A percentile compares a stretch with the other conserved stretches of the same genome.
Evolutionary conservation across 2,329 filamentous ascomycete genomes (phyloP).

Genomic region (Phyllosticta paracitricarpa): DNA sequence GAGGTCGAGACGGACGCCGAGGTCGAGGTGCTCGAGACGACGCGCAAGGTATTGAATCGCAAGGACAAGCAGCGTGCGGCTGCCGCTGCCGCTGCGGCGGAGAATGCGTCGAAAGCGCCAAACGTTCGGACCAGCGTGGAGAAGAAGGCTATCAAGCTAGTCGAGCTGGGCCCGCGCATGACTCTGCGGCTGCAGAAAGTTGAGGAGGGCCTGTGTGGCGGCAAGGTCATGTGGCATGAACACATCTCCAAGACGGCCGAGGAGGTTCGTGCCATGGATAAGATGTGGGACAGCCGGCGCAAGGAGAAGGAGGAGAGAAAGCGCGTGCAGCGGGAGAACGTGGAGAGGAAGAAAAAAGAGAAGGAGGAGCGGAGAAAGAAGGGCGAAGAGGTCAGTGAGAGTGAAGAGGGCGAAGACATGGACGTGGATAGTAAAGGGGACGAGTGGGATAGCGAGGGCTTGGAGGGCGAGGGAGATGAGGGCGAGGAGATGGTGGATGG

Average conservation of each 20-base stretch:
- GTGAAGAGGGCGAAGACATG: constrained; percentile 33
- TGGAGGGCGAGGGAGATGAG: constrained; percentile 36
- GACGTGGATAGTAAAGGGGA: constrained; percentile 35
- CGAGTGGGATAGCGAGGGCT: constrained; percentile 40
- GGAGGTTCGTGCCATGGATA: constrained; percentile 70
- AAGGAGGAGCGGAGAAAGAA: constrained; percentile 40
- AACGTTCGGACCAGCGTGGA: constrained; percentile 49
- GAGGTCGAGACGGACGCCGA: constrained; percentile 92
- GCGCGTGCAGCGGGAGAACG: constrained; percentile 77
- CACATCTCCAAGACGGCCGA: constrained; percentile 75
- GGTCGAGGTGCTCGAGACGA: constrained; percentile 65
- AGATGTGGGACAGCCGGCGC: constrained; percentile 67
- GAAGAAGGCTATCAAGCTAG: constrained; percentile 79
- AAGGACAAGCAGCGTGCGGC: constrained; percentile 39
- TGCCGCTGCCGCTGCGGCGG: constrained; percentile 17
- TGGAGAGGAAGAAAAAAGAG: constrained; percentile 72
- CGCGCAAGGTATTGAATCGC: constrained; percentile 52
- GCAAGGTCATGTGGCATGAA: constrained; percentile 96
- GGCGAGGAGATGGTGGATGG: constrained; percentile 16
- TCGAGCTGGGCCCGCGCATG: constrained; percentile 88
- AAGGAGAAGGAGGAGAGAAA: constrained; percentile 75
- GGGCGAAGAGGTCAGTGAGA: constrained; percentile 32
- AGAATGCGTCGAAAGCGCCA: constrained; percentile 25
- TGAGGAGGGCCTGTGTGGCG: constrained; percentile 82
- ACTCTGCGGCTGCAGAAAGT: constrained; percentile 85